Conservation (phyloP, 31 red algal genomes). For the Porphyra umbilicalis region DNA sequence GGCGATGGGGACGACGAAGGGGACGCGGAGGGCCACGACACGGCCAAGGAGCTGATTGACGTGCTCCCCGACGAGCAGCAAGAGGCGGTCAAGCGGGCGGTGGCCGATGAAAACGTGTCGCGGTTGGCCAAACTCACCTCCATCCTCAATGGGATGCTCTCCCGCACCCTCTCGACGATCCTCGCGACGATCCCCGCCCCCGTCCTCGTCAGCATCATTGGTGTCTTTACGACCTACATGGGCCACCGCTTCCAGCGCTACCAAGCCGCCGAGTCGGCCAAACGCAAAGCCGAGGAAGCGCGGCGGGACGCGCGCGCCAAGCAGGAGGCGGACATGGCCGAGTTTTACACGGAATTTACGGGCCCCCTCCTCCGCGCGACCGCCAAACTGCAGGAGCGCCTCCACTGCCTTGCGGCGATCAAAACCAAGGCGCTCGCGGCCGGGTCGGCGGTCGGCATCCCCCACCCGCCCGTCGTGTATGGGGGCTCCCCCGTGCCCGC, state of each 20-base stretch:
- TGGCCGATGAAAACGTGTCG: neutral
- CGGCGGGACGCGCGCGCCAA: slow-evolving; percentile 4
- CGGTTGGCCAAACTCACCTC: neutral
- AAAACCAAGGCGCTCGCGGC: neutral
- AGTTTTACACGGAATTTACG: slow-evolving; percentile 25
- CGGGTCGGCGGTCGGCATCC: slow-evolving; percentile 1
- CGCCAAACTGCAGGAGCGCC: slow-evolving; percentile 38
- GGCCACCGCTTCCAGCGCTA: slow-evolving; percentile 30
- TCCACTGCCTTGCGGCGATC: slow-evolving; percentile 14
- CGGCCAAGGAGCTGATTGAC: neutral
- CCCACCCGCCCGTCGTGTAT: neutral
- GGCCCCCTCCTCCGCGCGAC: slow-evolving; percentile 44
- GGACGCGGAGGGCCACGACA: neutral
- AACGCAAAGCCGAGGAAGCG: slow-evolving; percentile 10
- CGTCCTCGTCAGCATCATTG: slow-evolving; percentile 37
- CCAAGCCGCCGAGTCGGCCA: slow-evolving; percentile 10
- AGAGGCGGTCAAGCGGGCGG: neutral
- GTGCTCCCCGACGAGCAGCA: neutral
- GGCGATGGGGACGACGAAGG: neutral
- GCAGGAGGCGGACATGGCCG: slow-evolving; percentile 32
- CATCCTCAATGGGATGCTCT: neutral
- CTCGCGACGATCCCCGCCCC: slow-evolving; percentile 27
- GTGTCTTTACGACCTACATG: slow-evolving; percentile 12
- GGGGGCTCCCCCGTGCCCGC: neutral
- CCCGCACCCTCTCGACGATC: neutral